Conservation (phyloP, 768 basidiomycete genomes). For the Pisolithus microcarpus region DNA sequence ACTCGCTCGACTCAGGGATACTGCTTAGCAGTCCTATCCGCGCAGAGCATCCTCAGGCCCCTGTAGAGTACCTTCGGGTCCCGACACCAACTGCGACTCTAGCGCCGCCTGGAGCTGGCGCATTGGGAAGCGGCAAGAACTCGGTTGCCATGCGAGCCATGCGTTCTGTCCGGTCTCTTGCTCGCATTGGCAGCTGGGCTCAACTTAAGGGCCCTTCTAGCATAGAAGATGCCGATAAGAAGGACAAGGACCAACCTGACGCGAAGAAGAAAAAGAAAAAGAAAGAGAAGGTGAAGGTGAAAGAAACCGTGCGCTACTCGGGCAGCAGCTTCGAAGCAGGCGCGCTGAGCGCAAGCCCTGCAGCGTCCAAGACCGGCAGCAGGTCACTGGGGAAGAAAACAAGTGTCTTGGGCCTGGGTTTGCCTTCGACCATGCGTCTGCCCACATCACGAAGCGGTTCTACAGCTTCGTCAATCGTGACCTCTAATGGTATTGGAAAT, state of each 20-base stretch:
- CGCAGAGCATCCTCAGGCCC: constrained; percentile 11
- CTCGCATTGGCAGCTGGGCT: constrained; percentile 67
- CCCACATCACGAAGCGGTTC: constrained; percentile 32
- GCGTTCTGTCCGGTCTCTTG: constrained; percentile 64
- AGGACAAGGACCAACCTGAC: constrained; percentile 22
- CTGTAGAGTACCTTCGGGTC: constrained; percentile 7
- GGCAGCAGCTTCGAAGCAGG: constrained; percentile 66
- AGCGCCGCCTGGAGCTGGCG: constrained; percentile 29
- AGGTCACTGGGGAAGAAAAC: constrained; percentile 46
- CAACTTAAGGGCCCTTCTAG: constrained; percentile 41
- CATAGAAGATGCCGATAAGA: constrained; percentile 20
- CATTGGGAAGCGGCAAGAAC: constrained; percentile 31
- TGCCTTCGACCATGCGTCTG: constrained; percentile 50
- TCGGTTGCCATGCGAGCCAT: constrained; percentile 78
- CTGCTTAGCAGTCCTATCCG: constrained; percentile 24
- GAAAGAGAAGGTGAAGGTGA: constrained; percentile 31
- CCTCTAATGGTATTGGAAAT: neutral
- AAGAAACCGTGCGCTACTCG: constrained; percentile 38
- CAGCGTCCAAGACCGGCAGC: constrained; percentile 14
- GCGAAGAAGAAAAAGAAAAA: constrained; percentile 33
- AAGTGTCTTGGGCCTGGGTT: constrained; percentile 53
- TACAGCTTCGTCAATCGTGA: constrained; percentile 28
- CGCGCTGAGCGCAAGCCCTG: constrained; percentile 36
- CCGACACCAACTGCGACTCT: constrained; percentile 26
- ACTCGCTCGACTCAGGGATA: constrained; percentile 49